Base-by-base conservation (phyloP, 1,284 basidiomycete species). In the Malassezia psittaci region DNA sequence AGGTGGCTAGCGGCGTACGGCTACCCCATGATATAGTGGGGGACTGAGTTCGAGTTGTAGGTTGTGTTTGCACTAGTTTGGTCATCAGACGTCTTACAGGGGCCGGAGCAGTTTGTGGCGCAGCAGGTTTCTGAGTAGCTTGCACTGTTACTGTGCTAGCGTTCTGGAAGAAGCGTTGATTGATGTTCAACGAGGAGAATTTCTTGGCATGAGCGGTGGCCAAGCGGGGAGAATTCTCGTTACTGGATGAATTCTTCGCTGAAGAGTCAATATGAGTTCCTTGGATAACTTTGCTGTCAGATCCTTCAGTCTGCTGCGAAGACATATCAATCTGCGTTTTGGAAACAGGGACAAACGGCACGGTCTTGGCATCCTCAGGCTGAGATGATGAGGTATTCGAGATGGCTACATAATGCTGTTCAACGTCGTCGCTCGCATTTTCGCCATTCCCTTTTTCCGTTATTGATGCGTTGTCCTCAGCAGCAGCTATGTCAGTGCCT, bases 81-180 rank as follows among this genome's bases (percentile, higher is more conserved):
- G 21, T 32, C 41, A 33, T 39, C 2, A 57, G 62, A 39, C 56
- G 38, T 5, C 56, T 54, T 16, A 60, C 55, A 2, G 33, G 44
- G 12, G 41, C 16, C 21, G 48, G 38, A 15, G 38, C 38, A 13
- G 59, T 24, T 39, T 44, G 42, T 0, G 50, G n/a, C 24, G 44
- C 43, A 5, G 52, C 34, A 2, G 46, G 44, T 29, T 32, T n/a
- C 7, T 38, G 29, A 24, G 54, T 33, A 18, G 61, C 33, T 6
- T 48, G 29, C 11, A 48, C 41, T 2, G 60, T 13, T 15, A 61
- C 60, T 5, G 68, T 61, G 3, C 56, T 61, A 2, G 70, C 70
- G 52, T 65, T 71, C 56, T 71, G 68, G 36, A 74, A 59, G 42
- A 74, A 74, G 24, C 63, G 60, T 56, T 69, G 68, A 61, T 70